Percentiles rank a stretch among this genome's conserved stretches.
Evolutionary conservation across 192 early-diverging fungal genomes (phyloP).

Genomic region (Rhizoclosmatium sp.): DNA sequence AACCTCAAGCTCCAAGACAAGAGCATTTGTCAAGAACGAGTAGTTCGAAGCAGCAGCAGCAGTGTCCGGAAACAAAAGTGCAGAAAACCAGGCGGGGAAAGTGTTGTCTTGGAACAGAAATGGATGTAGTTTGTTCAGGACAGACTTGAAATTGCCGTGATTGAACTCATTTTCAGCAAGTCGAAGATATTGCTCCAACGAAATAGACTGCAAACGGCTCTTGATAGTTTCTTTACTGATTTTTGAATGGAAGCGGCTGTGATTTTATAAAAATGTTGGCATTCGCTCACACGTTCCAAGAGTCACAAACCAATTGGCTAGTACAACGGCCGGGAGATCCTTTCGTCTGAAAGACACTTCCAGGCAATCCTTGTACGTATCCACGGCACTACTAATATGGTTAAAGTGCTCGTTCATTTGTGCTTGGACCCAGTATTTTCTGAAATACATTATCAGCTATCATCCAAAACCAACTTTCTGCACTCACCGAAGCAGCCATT

Average conservation of each 20-base stretch:
- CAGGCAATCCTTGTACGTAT: constrained; percentile 6
- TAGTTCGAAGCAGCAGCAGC: neutral
- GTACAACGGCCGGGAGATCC: neutral
- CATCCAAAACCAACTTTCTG: neutral
- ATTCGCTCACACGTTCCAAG: neutral
- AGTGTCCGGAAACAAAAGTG: constrained; percentile 12
- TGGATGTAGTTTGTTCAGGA: constrained; percentile 4
- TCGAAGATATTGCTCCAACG: constrained; percentile 12
- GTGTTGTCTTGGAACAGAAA: constrained; percentile 25
- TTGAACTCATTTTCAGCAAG: neutral
- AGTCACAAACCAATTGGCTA: neutral
- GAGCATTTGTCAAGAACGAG: neutral
- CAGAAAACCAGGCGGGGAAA: constrained; percentile 7
- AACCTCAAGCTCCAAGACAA: neutral
- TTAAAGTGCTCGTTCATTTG: constrained; percentile 12
- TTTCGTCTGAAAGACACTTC: neutral
- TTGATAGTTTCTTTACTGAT: constrained; percentile 15
- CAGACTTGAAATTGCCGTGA: neutral
- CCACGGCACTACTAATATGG: neutral
- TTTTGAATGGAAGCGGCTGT: neutral
- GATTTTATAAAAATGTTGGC: neutral
- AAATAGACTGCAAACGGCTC: constrained; percentile 10
- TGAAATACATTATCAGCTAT: neutral
- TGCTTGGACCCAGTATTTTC: constrained; percentile 19
- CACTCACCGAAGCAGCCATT: neutral